phyloP scores from a whole-genome alignment of 768 basidiomycete genomes.

The Lactarius hengduanensis region DNA sequence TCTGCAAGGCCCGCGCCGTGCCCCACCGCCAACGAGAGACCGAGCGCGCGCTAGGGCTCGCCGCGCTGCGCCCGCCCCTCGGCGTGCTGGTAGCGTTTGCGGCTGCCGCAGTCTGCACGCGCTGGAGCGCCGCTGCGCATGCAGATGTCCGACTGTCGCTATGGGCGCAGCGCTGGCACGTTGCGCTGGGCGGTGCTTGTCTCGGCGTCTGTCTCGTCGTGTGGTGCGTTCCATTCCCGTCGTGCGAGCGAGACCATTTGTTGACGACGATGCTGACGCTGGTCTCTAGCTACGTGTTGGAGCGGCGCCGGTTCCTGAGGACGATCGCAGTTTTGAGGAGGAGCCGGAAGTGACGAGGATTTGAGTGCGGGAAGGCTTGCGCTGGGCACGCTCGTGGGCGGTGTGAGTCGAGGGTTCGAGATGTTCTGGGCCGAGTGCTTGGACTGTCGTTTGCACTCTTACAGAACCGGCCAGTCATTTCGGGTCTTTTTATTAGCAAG shows the following conservation, averaged over 20 bases:
- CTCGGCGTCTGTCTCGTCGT: constrained; percentile 19
- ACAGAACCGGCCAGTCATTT: no score
- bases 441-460: no score
- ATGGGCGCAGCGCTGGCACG: constrained; percentile 31
- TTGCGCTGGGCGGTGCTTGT: constrained; percentile 32
- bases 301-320: neutral
- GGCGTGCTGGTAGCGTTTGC: constrained; percentile 33
- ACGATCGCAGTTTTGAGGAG: neutral
- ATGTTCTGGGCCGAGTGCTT: no score
- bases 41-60: neutral
- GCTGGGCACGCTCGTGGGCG: no score
- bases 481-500: no score
- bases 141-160: constrained; percentile 28
- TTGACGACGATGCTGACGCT: neutral
- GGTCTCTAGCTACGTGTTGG: neutral
- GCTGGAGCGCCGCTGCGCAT: constrained; percentile 32
- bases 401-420: no score
- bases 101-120: constrained; percentile 29
- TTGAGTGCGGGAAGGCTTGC: no score
- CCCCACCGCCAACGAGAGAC: neutral
- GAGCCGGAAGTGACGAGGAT: neutral
- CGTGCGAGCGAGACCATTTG: neutral
- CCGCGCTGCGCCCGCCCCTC: constrained; percentile 31
- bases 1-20: constrained; percentile 38
- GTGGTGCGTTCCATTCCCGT: neutral